Percentiles rank a stretch among this genome's conserved stretches.
phyloP scores from a whole-genome alignment of 768 basidiomycete genomes.

The Phanerochaete sordida region DNA sequence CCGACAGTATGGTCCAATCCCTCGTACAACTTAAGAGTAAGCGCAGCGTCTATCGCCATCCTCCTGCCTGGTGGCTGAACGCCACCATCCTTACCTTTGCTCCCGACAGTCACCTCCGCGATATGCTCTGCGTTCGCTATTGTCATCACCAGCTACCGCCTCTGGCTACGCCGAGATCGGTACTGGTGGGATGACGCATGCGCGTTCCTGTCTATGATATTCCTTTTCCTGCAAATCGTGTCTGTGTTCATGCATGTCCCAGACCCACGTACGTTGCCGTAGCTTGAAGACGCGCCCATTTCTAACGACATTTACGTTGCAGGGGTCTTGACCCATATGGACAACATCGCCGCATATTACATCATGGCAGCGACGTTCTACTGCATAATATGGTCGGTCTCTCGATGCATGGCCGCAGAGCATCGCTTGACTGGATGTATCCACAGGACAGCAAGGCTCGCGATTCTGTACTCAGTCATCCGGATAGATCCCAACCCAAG shows the following conservation, averaged over 20 bases:
- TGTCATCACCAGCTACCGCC: constrained; percentile 19
- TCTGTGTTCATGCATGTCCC: constrained; percentile 25
- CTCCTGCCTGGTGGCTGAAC: neutral
- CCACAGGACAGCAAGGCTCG: constrained; percentile 35
- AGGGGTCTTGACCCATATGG: constrained; percentile 14
- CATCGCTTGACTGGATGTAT: neutral
- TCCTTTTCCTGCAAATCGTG: constrained; percentile 20
- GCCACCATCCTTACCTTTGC: neutral
- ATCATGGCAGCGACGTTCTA: constrained; percentile 26
- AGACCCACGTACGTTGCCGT: constrained; percentile 10
- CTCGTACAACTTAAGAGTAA: constrained; percentile 13
- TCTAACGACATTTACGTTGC: neutral
- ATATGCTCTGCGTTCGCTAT: constrained; percentile 22
- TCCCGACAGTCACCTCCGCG: constrained; percentile 19
- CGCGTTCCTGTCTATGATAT: constrained; percentile 21
- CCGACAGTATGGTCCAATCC: constrained; percentile 1
- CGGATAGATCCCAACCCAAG: constrained; percentile 42
- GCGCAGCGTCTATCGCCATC: neutral
- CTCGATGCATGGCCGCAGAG: neutral
- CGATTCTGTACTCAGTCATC: constrained; percentile 52
- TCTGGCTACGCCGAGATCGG: constrained; percentile 20
- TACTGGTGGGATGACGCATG: constrained; percentile 27
- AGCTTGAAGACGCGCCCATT: neutral
- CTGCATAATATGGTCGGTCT: constrained; percentile 21
- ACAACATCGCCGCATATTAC: constrained; percentile 24